phyloP scores from a whole-genome alignment of 139 green algal species.

The Coelastrella sp. region DNA sequence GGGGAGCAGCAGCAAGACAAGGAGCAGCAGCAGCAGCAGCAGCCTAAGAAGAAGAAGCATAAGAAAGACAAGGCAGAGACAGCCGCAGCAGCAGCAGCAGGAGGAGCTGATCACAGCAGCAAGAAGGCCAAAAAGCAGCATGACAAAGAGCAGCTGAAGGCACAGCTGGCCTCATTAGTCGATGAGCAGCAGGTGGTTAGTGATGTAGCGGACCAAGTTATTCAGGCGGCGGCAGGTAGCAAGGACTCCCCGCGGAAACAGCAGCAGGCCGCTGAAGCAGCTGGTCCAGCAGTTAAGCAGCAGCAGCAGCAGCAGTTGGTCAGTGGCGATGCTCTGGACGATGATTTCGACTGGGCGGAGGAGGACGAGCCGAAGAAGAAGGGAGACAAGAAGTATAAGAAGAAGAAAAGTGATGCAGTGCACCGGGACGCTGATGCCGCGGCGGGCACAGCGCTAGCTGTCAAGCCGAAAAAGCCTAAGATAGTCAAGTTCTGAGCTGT shows the following conservation, averaged over 20 bases:
- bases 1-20: constrained; percentile 9
- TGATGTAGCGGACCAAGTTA: constrained; percentile 3
- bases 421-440: not conserved
- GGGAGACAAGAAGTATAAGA: not conserved
- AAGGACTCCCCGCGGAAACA: not conserved
- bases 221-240: constrained; percentile 18
- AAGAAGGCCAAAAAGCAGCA: constrained; percentile 25
- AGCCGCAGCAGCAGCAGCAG: not conserved
- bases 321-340: constrained; percentile 37
- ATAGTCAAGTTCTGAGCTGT: constrained; percentile 22
- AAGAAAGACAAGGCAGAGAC: not conserved
- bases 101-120: not conserved
- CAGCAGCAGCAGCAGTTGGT: constrained; percentile 31
- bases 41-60: constrained; percentile 27
- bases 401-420: not conserved
- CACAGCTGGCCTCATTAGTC: not conserved
- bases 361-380: not conserved
- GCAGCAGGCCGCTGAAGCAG: not conserved
- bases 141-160: constrained; percentile 26
- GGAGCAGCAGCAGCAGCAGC: constrained; percentile 38
- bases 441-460: not conserved
- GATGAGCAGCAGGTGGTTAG: constrained; percentile 4
- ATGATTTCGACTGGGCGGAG: constrained; percentile 17
- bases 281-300: not conserved
- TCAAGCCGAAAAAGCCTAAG: constrained; percentile 26